Percentiles rank a stretch among this genome's conserved stretches.
Evolutionary conservation across 164 flowering plant genomes (phyloP).

Genomic region (Berberis thunbergii): DNA sequence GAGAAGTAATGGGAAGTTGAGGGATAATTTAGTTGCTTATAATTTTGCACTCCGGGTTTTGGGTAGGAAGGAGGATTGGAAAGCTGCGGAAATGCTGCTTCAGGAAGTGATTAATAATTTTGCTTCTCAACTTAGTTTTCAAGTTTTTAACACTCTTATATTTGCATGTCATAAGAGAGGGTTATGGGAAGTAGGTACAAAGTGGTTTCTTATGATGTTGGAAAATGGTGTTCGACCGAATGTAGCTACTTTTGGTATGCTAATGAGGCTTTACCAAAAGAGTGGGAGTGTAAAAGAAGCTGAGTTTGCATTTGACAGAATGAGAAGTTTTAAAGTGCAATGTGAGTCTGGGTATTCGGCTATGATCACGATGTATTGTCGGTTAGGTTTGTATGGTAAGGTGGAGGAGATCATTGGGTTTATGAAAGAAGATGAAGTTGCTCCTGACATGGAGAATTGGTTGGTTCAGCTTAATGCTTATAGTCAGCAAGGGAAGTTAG

Average conservation of each 20-base stretch:
- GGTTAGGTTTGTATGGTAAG: slow-evolving; percentile 53
- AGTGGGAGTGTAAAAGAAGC: slow-evolving; percentile 63
- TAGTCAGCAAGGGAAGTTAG: slow-evolving; percentile 82
- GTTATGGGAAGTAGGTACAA: slow-evolving; percentile 37
- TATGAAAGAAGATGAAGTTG: slow-evolving; percentile 49
- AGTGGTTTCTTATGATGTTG: slow-evolving; percentile 79
- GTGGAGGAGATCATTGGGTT: slow-evolving; percentile 56
- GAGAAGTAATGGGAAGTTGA: slow-evolving; percentile 59
- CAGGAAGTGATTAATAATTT: slow-evolving; percentile 30
- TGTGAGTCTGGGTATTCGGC: slow-evolving; percentile 76
- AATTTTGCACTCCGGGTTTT: slow-evolving; percentile 52
- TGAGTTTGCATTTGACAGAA: slow-evolving; percentile 54
- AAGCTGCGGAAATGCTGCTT: slow-evolving; percentile 42
- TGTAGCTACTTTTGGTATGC: slow-evolving; percentile 81
- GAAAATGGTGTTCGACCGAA: slow-evolving; percentile 54
- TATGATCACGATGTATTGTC: slow-evolving; percentile 85
- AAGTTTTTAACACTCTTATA: slow-evolving; percentile 66
- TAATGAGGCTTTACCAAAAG: slow-evolving; percentile 79
- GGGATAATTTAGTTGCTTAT: slow-evolving; percentile 45
- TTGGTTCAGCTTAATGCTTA: slow-evolving; percentile 76
- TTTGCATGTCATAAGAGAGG: slow-evolving; percentile 57
- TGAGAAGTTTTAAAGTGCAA: slow-evolving; percentile 45
- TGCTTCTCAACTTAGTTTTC: slow-evolving; percentile 38
- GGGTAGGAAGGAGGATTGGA: slow-evolving; percentile 67
- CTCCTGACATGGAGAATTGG: slow-evolving; percentile 73